phyloP scores from a whole-genome alignment of 1,284 basidiomycete species.

The Ustilago loliicola region DNA sequence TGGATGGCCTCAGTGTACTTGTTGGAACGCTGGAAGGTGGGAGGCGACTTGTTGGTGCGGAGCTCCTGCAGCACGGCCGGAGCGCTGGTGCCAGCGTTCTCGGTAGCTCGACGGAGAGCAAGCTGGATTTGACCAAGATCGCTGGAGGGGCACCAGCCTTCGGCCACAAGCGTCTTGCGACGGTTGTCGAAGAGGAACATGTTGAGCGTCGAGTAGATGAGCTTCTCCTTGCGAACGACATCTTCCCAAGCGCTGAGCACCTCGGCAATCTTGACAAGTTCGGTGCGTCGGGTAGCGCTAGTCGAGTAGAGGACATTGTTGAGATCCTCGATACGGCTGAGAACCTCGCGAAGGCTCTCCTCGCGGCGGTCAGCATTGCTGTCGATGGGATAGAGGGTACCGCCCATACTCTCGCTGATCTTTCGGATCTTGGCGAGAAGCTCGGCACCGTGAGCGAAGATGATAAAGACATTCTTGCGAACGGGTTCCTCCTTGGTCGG shows the following conservation, averaged over 20 bases:
- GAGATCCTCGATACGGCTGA: slow-evolving; percentile 90
- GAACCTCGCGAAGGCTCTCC: slow-evolving; percentile 89
- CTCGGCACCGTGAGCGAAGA: slow-evolving; percentile 96
- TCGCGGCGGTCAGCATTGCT: slow-evolving; percentile 90
- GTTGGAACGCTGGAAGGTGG: slow-evolving; percentile 94
- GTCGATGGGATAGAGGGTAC: slow-evolving; percentile 95
- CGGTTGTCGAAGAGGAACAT: slow-evolving; percentile 90
- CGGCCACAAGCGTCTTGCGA: slow-evolving; percentile 94
- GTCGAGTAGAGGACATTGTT: slow-evolving; percentile 81
- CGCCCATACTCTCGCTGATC: slow-evolving; percentile 98
- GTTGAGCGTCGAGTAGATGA: slow-evolving; percentile 76
- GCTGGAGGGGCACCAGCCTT: slow-evolving; percentile 95
- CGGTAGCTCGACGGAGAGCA: slow-evolving; percentile 91
- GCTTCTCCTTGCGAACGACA: slow-evolving; percentile 93
- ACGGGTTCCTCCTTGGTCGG: slow-evolving; percentile 75
- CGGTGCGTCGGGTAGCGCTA: slow-evolving; percentile 79
- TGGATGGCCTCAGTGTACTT: slow-evolving; percentile 98
- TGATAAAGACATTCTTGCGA: slow-evolving; percentile 97
- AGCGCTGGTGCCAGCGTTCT: slow-evolving; percentile 91
- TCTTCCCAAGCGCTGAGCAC: slow-evolving; percentile 90
- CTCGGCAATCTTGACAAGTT: slow-evolving; percentile 89
- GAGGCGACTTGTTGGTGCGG: slow-evolving; percentile 89
- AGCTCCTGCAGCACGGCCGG: slow-evolving; percentile 94
- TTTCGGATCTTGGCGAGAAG: slow-evolving; percentile 97
- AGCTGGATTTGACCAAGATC: slow-evolving; percentile 89